Evolutionary conservation across 2,329 filamentous ascomycete genomes (phyloP).

Genomic region (Pseudogymnoascus sp.): DNA sequence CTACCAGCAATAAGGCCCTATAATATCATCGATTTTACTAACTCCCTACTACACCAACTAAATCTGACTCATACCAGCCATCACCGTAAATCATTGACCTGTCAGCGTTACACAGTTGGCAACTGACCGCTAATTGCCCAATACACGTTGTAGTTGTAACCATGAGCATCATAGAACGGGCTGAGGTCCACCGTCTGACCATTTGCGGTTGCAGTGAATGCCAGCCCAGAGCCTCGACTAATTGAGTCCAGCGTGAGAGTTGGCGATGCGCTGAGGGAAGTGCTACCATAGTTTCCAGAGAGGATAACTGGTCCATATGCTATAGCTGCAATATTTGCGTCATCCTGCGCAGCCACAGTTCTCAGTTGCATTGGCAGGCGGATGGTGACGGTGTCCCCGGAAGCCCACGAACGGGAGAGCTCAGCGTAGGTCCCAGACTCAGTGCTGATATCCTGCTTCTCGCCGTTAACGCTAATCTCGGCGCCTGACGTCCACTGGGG

Average conservation of each 20-base stretch:
- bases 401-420: constrained; percentile 33
- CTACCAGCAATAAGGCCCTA: background rate
- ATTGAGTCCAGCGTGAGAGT: background rate
- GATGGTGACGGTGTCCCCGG: constrained; percentile 37
- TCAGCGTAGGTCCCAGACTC: constrained; percentile 33
- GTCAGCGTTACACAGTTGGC: background rate
- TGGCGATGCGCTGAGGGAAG: background rate
- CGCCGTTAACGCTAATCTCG: constrained; percentile 37
- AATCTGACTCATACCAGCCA: background rate
- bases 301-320: constrained; percentile 42
- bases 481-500: constrained; percentile 39
- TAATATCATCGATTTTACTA: too few species aligned
- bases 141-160: background rate
- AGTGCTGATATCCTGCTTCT: constrained; percentile 26
- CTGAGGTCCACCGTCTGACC: background rate
- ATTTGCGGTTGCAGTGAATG: background rate
- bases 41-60: too few species aligned
- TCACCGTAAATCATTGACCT: background rate
- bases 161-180: background rate
- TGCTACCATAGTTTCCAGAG: constrained; percentile 35
- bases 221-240: background rate
- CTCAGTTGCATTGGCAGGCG: constrained; percentile 40
- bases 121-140: background rate
- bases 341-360: constrained; percentile 41
- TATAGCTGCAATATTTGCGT: constrained; percentile 36